Evolutionary conservation across 1,284 basidiomycete species (phyloP).

Genomic region (Peniophora sp.): DNA sequence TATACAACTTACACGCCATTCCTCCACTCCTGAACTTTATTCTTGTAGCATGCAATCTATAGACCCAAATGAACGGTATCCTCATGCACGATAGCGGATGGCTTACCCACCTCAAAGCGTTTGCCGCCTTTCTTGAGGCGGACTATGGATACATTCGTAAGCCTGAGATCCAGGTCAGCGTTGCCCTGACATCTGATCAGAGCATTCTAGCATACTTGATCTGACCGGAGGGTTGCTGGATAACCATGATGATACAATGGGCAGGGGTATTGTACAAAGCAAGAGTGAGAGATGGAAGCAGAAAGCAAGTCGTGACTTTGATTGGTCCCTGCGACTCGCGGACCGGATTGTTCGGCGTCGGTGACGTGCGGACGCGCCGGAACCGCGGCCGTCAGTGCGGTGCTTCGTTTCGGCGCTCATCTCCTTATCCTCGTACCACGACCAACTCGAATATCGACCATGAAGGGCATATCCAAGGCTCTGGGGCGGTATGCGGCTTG

Average conservation of each 20-base stretch:
- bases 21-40: slow-evolving; percentile 96
- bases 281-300: slow-evolving; percentile 1
- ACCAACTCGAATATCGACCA: slow-evolving; percentile 4
- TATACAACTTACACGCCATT: slow-evolving; percentile 68
- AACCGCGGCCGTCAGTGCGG: too few relatives aligned
- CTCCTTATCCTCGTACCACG: not conserved
- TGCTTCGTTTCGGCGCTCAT: not conserved
- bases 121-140: slow-evolving; percentile 95
- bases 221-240: slow-evolving; percentile 81
- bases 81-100: not conserved
- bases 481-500: slow-evolving; percentile 55
- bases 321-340: not conserved
- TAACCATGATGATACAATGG: slow-evolving; percentile 31
- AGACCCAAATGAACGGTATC: slow-evolving; percentile 11
- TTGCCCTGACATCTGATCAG: slow-evolving; percentile 3
- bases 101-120: slow-evolving; percentile 77
- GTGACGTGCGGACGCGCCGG: too few relatives aligned
- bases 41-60: slow-evolving; percentile 98
- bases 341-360: not conserved
- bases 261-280: slow-evolving; percentile 3
- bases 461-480: slow-evolving; percentile 62
- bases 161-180: slow-evolving; percentile 33
- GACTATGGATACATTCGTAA: slow-evolving; percentile 96
- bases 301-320: not conserved
- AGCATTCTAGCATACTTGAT: slow-evolving; percentile 54